Percentiles rank a stretch among this genome's conserved stretches.
Conservation (phyloP, 202 grass and related monocot genomes). For the Schoenoplectus triqueter region DNA sequence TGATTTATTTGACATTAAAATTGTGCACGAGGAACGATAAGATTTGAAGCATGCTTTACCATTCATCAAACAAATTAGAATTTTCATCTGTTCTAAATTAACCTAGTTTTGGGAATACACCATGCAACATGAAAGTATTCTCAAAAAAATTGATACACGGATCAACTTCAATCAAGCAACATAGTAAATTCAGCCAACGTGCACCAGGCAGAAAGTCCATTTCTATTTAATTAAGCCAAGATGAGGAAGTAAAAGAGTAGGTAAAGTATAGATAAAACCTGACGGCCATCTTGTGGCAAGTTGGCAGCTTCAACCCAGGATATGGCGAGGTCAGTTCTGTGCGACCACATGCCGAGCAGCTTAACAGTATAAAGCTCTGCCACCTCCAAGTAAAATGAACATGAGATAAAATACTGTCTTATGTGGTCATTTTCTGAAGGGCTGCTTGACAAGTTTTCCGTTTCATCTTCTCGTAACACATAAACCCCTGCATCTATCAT, state of each 20-base stretch:
- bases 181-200: too few relatives aligned
- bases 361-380: constrained; percentile 75
- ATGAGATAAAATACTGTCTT: constrained; percentile 41
- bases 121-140: too few relatives aligned
- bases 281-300: constrained; percentile 50
- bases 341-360: constrained; percentile 60
- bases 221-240: neutral
- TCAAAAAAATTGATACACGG: too few relatives aligned
- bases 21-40: constrained; percentile 2
- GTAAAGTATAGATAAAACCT: constrained; percentile 44
- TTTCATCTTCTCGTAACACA: constrained; percentile 49
- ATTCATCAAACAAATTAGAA: neutral
- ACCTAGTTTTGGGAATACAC: too few relatives aligned
- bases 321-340: constrained; percentile 55
- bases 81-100: too few relatives aligned
- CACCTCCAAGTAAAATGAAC: constrained; percentile 65
- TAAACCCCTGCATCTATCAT: constrained; percentile 50
- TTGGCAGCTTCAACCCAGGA: constrained; percentile 66
- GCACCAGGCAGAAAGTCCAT: too few relatives aligned
- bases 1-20: constrained; percentile 6
- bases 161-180: too few relatives aligned
- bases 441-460: constrained; percentile 29
- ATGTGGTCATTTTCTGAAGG: constrained; percentile 25
- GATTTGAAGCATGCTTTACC: neutral
- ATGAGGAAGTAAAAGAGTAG: neutral